Base-by-base conservation (phyloP, 305 asterid species). In the Solanum hybrid region DNA sequence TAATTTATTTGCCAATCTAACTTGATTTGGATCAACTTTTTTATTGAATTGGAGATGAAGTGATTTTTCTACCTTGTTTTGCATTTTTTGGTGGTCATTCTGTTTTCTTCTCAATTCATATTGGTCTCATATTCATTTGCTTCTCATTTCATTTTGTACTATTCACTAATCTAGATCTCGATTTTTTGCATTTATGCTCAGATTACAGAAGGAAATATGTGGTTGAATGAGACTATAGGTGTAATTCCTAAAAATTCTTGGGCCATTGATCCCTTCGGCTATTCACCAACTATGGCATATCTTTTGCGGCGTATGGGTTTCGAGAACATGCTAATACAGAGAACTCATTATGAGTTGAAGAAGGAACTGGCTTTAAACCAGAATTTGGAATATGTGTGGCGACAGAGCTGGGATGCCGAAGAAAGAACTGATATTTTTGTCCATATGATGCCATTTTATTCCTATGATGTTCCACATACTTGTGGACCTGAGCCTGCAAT, bases 381-480 rank as follows among this genome's bases (percentile, higher is more conserved):
- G 92, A 96, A 97, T 91, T 92, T 97, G 93, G 99, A 97, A 92
- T 97, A 93, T 66, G 93, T 96, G 6, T 97, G 99, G 99, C 91
- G 99, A 87, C 99, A 97, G 92, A 95, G 97, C 93, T 97, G 99
- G 99, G 99, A 97, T 93, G 91, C 96, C 60, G 98, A 94, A 69
- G 99, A 97, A 93, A 92, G 98, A 89, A 97, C 99, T 85, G 99
- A 97, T 92, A 96, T 97, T 72, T 97, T 97, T 92, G 99, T 96
- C 90, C 99, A 97, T 95, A 97, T 96, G 99, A 97, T 97, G 99
- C 99, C 99, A 29, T 97, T 97, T 92, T 96, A 96, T 94, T 96
- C 99, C 76, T 97, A 97, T 88, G 99, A 97, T 91, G 92, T 97
- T 89, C 99, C 99, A 42, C 99, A 97, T 90, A 97, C 99, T 24